Evolutionary conservation across 2,329 filamentous ascomycete genomes (phyloP).

Genomic region (Fusarium succisae): DNA sequence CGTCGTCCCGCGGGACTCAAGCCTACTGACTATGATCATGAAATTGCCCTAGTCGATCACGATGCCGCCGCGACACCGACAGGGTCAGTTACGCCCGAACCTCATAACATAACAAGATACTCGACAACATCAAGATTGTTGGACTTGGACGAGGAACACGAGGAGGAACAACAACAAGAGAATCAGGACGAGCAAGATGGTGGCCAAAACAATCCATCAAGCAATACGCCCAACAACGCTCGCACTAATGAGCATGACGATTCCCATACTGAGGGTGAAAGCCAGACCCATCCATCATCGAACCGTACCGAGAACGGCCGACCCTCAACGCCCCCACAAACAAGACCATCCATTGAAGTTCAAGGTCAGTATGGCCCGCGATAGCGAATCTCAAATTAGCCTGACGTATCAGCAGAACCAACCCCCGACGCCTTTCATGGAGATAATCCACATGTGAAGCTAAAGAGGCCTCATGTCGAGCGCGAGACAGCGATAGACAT

Average conservation of each 20-base stretch:
- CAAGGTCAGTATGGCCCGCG: constrained; percentile 40
- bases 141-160: constrained; percentile 28
- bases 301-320: constrained; percentile 9
- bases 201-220: constrained; percentile 8
- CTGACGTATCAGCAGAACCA: constrained; percentile 42
- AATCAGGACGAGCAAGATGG: neutral
- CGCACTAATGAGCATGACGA: constrained; percentile 12
- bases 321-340: constrained; percentile 28
- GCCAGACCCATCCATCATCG: neutral
- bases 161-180: constrained; percentile 2
- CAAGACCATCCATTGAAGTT: constrained; percentile 48
- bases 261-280: constrained; percentile 21
- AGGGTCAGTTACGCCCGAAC: constrained; percentile 30
- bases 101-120: constrained; percentile 26
- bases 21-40: constrained; percentile 74
- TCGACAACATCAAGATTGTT: constrained; percentile 42
- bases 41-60: constrained; percentile 74
- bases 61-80: constrained; percentile 45
- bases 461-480: constrained; percentile 46
- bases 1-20: constrained; percentile 65
- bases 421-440: constrained; percentile 40
- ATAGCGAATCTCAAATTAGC: neutral
- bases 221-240: constrained; percentile 12
- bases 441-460: constrained; percentile 48
- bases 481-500: constrained; percentile 78